phyloP scores from a whole-genome alignment of 2,329 filamentous ascomycete species.

The Leptoxyphium fumago region DNA sequence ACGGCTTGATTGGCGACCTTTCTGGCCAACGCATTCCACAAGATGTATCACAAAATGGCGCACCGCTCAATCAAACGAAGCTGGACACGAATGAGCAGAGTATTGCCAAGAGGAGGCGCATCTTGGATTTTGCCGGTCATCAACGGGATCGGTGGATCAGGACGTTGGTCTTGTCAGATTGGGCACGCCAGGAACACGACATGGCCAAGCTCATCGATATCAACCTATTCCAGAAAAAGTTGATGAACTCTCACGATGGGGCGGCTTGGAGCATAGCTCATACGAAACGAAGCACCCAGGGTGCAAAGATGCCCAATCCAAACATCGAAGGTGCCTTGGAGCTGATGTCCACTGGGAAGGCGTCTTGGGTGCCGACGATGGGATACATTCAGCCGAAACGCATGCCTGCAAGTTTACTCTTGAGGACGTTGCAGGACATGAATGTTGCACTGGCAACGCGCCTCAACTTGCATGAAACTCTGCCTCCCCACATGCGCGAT shows the following conservation, averaged over 20 bases:
- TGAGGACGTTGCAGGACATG: constrained; percentile 63
- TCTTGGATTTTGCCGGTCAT: constrained; percentile 66
- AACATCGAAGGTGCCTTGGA: constrained; percentile 84
- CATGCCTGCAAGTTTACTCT: constrained; percentile 55
- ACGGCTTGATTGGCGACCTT: constrained; percentile 54
- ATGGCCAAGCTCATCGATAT: constrained; percentile 84
- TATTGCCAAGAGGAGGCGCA: constrained; percentile 55
- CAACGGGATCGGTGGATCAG: constrained; percentile 86
- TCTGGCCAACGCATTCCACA: constrained; percentile 45
- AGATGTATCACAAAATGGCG: constrained; percentile 27
- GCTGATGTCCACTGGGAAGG: constrained; percentile 63
- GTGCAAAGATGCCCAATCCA: constrained; percentile 69
- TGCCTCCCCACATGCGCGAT: constrained; percentile 62
- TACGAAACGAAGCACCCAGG: constrained; percentile 57
- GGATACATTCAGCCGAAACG: constrained; percentile 62
- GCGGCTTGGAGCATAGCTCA: constrained; percentile 23
- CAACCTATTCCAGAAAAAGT: constrained; percentile 49
- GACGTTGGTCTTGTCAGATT: constrained; percentile 75
- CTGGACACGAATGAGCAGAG: constrained; percentile 52
- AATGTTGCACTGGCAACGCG: constrained; percentile 72
- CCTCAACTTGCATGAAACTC: constrained; percentile 69
- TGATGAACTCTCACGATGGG: constrained; percentile 23
- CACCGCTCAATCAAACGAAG: constrained; percentile 19
- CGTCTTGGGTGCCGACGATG: constrained; percentile 66
- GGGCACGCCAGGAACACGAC: constrained; percentile 59